phyloP scores from a whole-genome alignment of 495 filamentous ascomycete species.

The Xylaria bambusicola region DNA sequence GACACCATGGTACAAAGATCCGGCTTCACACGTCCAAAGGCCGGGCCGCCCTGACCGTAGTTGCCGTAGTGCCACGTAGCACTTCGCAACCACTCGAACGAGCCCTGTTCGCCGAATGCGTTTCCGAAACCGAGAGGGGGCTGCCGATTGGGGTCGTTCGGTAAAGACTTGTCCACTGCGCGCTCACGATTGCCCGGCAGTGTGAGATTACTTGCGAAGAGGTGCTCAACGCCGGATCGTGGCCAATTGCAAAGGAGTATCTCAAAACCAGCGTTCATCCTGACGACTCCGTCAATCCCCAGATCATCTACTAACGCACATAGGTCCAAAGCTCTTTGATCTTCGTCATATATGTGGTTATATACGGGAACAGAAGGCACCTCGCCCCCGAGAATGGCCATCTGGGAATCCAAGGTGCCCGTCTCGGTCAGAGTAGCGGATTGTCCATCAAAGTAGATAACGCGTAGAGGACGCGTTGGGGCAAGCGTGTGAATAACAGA shows the following conservation, averaged over 20 bases:
- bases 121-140: background rate
- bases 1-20: background rate
- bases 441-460: constrained; percentile 49
- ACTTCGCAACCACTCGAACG: constrained; percentile 31
- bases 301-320: background rate
- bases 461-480: constrained; percentile 36
- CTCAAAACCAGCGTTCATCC: constrained; percentile 53
- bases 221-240: constrained; percentile 29
- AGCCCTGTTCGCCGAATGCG: constrained; percentile 22
- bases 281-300: constrained; percentile 48
- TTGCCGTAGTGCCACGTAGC: constrained; percentile 32
- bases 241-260: constrained; percentile 46
- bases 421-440: constrained; percentile 39
- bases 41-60: background rate
- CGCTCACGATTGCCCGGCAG: background rate
- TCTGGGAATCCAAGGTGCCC: constrained; percentile 43
- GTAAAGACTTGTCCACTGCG: background rate
- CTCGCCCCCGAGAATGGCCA: constrained; percentile 17
- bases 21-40: constrained; percentile 1
- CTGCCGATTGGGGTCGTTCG: background rate
- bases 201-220: background rate
- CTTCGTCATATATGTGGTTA: background rate
- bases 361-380: background rate
- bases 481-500: constrained; percentile 46
- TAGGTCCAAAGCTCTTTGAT: background rate